Base-by-base conservation (phyloP, 2,329 filamentous ascomycete genomes). In the Decorospora gaudefroyi region DNA sequence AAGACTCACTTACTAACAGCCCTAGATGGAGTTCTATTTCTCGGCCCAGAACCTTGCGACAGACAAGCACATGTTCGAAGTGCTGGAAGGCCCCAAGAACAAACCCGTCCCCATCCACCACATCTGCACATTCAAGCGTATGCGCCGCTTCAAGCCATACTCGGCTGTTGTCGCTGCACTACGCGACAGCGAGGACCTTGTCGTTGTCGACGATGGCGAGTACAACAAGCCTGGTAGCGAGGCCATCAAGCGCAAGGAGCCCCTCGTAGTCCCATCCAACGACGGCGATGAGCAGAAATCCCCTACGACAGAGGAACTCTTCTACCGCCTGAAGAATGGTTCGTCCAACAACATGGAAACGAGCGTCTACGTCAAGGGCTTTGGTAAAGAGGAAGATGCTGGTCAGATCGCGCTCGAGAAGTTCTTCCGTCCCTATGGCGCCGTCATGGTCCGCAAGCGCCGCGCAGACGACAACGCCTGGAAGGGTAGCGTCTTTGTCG, bases 401-500 rank as follows among this genome's bases (percentile, higher is more conserved):
- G 92, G 90, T 18, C 93, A 97, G 72, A 90, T 96, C 69, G 90
- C 96, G 53, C 86, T 99, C 44, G 93, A 99, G 76, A 84, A 84
- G 49, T 96, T 95, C 77, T 96, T 97, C 70, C 79, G 84, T 42
- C 81, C 85, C 46, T 91, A 84, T 68, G 92, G 91, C 32, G 79
- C 87, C 21, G 82, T 89, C 61, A 82, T 85, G 32, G 85, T 99
- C 51, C 91, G 92, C 65, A 86, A 99, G 52, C 89, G 95, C 58
- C 90, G 93, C 34, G 76, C 85, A 49, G 74, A 81, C 34, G 46
- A 57, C 6, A 84, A 84, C 62, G 74, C 80, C 38, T 99, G 97
- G 84, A 99, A 99, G 80, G 90, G 92, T 59, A 96, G 90, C 57
- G 89, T 96, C 46, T 97, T 96, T 67, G 89, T 96, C 55, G 92